Evolutionary conservation across 2,329 filamentous ascomycete species (phyloP).

Genomic region (Fusarium poae): DNA sequence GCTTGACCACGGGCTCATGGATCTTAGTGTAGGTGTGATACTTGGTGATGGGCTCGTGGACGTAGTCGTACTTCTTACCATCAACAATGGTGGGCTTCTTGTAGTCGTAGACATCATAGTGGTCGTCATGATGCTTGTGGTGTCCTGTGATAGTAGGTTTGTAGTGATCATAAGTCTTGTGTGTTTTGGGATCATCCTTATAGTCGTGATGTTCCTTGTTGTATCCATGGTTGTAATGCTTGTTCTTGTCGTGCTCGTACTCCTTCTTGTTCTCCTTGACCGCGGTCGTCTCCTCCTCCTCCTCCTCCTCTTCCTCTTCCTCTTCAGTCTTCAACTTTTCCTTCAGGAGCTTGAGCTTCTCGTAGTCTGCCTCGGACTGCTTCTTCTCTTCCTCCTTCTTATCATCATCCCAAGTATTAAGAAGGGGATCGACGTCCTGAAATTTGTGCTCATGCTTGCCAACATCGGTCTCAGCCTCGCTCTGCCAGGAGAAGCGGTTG

Average conservation of each 20-base stretch:
- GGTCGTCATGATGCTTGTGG: slow-evolving; percentile 5
- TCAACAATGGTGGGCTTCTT: slow-evolving; percentile 9
- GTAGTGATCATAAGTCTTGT: slow-evolving; percentile 10
- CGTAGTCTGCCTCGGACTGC: slow-evolving; percentile 1
- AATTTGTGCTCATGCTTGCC: slow-evolving; percentile 4
- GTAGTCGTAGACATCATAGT: slow-evolving; percentile 14
- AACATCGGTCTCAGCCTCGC: slow-evolving; percentile 14
- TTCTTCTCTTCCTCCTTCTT: slow-evolving; percentile 18
- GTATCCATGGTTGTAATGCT: background rate
- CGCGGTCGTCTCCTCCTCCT: slow-evolving; percentile 13
- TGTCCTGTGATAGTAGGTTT: slow-evolving; percentile 8
- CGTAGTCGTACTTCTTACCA: slow-evolving; percentile 31
- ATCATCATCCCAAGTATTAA: slow-evolving; percentile 9
- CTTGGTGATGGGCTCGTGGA: slow-evolving; percentile 26
- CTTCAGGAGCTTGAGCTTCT: slow-evolving; percentile 1
- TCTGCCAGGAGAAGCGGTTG: slow-evolving; percentile 19
- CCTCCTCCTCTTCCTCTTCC: background rate
- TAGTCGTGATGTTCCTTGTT: slow-evolving; percentile 11
- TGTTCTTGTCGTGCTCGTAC: slow-evolving; percentile 7
- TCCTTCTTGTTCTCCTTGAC: slow-evolving; percentile 15
- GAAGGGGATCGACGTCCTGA: background rate
- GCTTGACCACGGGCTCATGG: slow-evolving; percentile 31
- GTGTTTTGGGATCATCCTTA: slow-evolving; percentile 2
- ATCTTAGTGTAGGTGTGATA: slow-evolving; percentile 27
- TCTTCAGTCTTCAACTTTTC: slow-evolving; percentile 7